Base-by-base conservation (phyloP, 176 grass and related monocot genomes). In the Bonia amplexicaulis region DNA sequence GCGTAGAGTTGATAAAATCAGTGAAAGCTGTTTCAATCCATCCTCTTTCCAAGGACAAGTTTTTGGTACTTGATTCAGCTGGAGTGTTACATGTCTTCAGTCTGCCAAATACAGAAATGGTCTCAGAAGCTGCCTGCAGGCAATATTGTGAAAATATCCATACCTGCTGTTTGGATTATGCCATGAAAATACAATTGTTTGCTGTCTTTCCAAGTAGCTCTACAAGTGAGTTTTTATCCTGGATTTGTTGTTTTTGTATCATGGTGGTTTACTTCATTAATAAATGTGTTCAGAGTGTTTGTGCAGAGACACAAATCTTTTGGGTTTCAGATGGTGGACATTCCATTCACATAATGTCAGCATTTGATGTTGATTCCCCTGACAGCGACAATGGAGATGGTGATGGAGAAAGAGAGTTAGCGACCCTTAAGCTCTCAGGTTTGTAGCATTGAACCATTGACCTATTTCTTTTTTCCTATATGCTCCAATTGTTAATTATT, bases 321-420 rank as follows among this genome's bases (percentile, higher is more conserved):
- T 98, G 93, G 93, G 80, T 92, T 90, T 98, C 93, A 85, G 93
- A 98, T 66, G 93, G 93, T 40, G 82, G 83, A 64, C 77, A 98
- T 81, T 89, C 93, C 66, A 65, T 98, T 80, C 91, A 95, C 39
- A 66, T 92, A 76, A 81, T 93, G 39, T 93, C 96, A 49, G 47
- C 57, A 35, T 64, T 88, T 81, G 78, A 84, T 84, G 49, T 60
- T 80, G 90, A 97, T 69, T 58, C 53, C 71, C 47, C 84, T 76
- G 69, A 73, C 35, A 58, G 52, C 3, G 71, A 88, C 12, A 53
- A 58, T 78, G 87, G 33, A 62, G 52, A 40, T 71, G 40, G 48
- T 77, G 61, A 76, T 12, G 58, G 69, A 82, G 83, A 87, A 71
- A 85, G 20, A 54, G 85, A 84, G 16, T 61, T 82, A 41, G 69